Base-by-base conservation (phyloP, 2,329 filamentous ascomycete species). In the Claviceps spartinae region DNA sequence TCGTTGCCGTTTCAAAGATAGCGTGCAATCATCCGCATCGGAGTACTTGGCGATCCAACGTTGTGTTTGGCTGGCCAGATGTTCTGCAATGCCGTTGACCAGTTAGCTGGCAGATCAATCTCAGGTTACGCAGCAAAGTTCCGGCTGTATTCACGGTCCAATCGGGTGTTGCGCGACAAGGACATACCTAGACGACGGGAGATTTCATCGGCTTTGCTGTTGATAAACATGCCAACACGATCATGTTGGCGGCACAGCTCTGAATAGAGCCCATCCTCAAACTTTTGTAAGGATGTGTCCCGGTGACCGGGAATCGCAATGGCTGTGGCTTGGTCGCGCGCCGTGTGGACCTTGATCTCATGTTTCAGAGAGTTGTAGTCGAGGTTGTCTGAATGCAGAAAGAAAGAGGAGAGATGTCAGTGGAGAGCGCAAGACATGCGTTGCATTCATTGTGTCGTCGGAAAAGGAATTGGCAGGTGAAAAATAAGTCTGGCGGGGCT, bases 351-450 rank as follows among this genome's bases (percentile, higher is more conserved):
- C 66, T 91, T 93, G 72, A 94, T 91, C 61, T 87, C 76, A 65
- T 86, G 78, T 68, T 94, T 94, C 57, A 94, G 77, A 48, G 86
- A 85, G 65, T 91, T 88, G 73, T 94, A 94, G 67, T 93, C 88
- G 67, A 94, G 81, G 67, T 94, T 93, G 65, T 90, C 84, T 88
- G 44, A 18, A 34, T 37, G 42, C 20, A 47, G n/a, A 50, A 36
- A 34, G 49, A 48, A 52, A 47, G 18, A 40, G 4, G n/a, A 22
- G 16, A 11, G 9, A 9, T n/a, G 44, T 51, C n/a, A 47, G 22
- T 51, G 36, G 36, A 34, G 18, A 20, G 38, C 38, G 36, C 24
- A 26, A n/a, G 50, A 48, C 45, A 43, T 47, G 36, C 24, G 24
- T 30, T 11, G 20, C 9, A 34, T 34, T 9, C 30, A 11, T 46